Percentiles rank a stretch among this genome's conserved stretches.
Conservation (phyloP, 306 rosid genomes). For the Quercus mongolica region DNA sequence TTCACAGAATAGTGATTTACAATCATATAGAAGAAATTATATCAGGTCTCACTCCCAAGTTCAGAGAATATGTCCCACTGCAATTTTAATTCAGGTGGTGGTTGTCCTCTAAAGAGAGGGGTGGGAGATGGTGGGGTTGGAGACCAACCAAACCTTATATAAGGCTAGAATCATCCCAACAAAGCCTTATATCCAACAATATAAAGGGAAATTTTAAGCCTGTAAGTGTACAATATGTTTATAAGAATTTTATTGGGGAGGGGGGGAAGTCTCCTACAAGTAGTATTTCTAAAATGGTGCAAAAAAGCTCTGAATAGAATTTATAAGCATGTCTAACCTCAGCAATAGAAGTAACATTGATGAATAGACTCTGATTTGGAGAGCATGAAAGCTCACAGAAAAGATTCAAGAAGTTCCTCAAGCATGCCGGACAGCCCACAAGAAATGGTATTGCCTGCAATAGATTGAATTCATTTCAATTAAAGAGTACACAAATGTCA, state of each 20-base stretch:
- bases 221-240: not conserved
- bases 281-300: not conserved
- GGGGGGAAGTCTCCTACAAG: not conserved
- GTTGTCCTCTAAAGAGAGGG: not conserved
- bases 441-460: constrained; percentile 91
- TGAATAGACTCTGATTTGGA: constrained; percentile 82
- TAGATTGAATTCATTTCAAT: constrained; percentile 12
- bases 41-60: constrained; percentile 10
- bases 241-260: not conserved
- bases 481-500: not conserved
- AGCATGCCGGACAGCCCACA: constrained; percentile 98
- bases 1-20: not conserved
- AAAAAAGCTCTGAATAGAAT: constrained; percentile 11
- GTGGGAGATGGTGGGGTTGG: not conserved
- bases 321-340: constrained; percentile 50
- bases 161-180: constrained; percentile 6
- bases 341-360: constrained; percentile 77
- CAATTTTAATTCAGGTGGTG: not conserved
- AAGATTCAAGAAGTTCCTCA: constrained; percentile 91
- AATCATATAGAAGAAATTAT: not conserved
- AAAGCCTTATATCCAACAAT: not conserved
- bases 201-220: not conserved
- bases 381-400: constrained; percentile 97
- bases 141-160: constrained; percentile 4
- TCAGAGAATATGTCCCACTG: not conserved